Conservation (phyloP, 495 filamentous ascomycete species). For the Penicillium egyptiacum region DNA sequence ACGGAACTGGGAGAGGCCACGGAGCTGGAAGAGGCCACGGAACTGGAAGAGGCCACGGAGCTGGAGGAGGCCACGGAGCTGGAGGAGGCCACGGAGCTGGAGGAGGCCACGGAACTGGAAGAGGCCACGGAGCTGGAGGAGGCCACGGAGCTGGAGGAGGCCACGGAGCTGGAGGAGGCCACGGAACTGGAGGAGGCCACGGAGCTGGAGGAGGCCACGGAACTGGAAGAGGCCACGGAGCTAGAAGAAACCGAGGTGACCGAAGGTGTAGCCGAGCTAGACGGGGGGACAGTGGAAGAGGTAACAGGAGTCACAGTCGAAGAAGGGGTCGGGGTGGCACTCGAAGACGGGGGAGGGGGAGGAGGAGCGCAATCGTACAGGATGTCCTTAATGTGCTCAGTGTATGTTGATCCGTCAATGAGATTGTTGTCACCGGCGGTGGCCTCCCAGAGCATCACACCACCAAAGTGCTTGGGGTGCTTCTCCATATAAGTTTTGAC, state of each 20-base stretch:
- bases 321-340: conserved; percentile 20
- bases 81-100: conserved; percentile 1
- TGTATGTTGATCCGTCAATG: conserved; percentile 44
- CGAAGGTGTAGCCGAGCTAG: conserved; percentile 23
- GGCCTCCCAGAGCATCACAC: conserved; percentile 74
- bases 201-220: conserved; percentile 13
- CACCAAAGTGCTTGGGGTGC: conserved; percentile 60
- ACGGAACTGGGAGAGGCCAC: background rate
- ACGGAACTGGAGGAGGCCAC: conserved; percentile 16
- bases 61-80: conserved; percentile 13
- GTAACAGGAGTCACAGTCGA: conserved; percentile 11
- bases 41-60: conserved; percentile 1
- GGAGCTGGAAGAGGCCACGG: conserved; percentile 10
- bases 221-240: conserved; percentile 18
- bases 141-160: conserved; percentile 11
- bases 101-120: conserved; percentile 13
- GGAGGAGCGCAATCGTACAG: conserved; percentile 36
- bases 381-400: conserved; percentile 44
- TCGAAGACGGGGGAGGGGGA: conserved; percentile 24
- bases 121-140: conserved; percentile 19
- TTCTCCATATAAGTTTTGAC: conserved; percentile 49
- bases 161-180: conserved; percentile 12
- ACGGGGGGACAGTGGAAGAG: conserved; percentile 14
- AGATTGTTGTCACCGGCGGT: conserved; percentile 52
- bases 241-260: conserved; percentile 7